These are phyloP conservation scores for Orbilia blumenaviensis DNA, from an alignment of 2,329 filamentous ascomycete species.

Conservation along the genomic window DNA sequence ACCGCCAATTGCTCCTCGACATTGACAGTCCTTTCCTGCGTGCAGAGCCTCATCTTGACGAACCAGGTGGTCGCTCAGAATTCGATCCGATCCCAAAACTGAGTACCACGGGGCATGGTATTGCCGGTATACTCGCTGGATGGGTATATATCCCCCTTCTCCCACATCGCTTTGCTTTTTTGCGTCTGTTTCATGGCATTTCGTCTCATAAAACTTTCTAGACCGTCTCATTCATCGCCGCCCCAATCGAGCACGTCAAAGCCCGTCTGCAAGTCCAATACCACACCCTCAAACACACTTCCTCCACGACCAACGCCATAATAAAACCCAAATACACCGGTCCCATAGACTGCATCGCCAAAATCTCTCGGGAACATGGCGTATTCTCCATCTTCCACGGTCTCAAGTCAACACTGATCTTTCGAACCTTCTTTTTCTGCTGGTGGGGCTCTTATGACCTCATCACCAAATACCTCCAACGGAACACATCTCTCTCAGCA, in stretches of 20 bases:
- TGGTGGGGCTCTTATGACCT: constrained; percentile 98
- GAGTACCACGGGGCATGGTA: constrained; percentile 75
- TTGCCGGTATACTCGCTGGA: constrained; percentile 87
- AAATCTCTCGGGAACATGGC: constrained; percentile 69
- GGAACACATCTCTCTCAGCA: constrained; percentile 74
- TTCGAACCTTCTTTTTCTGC: constrained; percentile 93
- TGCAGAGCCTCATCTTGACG: constrained; percentile 59
- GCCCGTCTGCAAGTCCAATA: constrained; percentile 95
- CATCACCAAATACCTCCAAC: constrained; percentile 73
- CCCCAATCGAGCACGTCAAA: constrained; percentile 94
- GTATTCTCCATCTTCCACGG: constrained; percentile 85
- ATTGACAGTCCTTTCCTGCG: constrained; percentile 58
- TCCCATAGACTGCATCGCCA: constrained; percentile 79
- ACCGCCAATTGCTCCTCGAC: constrained; percentile 82
- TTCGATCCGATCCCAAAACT: constrained; percentile 69
- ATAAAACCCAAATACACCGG: constrained; percentile 81
- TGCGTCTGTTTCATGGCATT: too few species aligned
- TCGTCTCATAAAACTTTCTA: not conserved
- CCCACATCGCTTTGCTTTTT: not conserved
- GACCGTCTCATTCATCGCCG: constrained; percentile 91
- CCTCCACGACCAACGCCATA: constrained; percentile 70
- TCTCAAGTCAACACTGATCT: constrained; percentile 82
- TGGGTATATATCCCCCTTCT: constrained; percentile 60
- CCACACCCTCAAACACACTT: constrained; percentile 59
- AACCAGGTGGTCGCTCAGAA: constrained; percentile 55